Evolutionary conservation across 768 basidiomycete species (phyloP).

Genomic region (Lentinula boryana): DNA sequence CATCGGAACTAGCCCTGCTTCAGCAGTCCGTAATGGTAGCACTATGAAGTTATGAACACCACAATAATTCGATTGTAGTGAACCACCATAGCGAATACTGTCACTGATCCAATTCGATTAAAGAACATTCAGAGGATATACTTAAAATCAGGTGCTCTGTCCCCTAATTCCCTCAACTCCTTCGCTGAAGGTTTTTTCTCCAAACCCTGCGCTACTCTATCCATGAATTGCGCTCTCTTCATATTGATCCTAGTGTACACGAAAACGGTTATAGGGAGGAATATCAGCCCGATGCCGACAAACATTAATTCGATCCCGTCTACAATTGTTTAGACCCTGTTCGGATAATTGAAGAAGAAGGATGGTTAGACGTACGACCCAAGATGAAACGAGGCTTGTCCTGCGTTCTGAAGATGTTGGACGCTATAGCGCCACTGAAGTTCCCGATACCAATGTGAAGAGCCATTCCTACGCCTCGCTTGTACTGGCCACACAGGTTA

Average conservation of each 20-base stretch:
- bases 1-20: too few species aligned
- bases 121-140: constrained; percentile 5
- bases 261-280: constrained; percentile 40
- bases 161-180: constrained; percentile 8
- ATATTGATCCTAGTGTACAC: constrained; percentile 52
- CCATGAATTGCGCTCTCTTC: constrained; percentile 32
- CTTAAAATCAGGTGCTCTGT: constrained; percentile 6
- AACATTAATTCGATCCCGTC: constrained; percentile 66
- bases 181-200: constrained; percentile 10
- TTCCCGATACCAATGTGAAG: constrained; percentile 66
- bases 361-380: constrained; percentile 43
- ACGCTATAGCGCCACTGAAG: constrained; percentile 57
- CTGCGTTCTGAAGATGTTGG: constrained; percentile 52
- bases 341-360: background rate
- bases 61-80: too few species aligned
- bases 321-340: constrained; percentile 15
- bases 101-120: too few species aligned
- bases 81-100: too few species aligned
- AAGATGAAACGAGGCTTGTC: constrained; percentile 57
- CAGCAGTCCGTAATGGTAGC: too few species aligned
- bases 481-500: constrained; percentile 64
- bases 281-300: constrained; percentile 56
- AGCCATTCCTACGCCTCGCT: constrained; percentile 64
- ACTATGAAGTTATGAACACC: too few species aligned
- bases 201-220: constrained; percentile 7